A percentile compares a stretch with the other conserved stretches of the same genome.
Evolutionary conservation across 805 yeast genomes (phyloP).

Genomic region (Zygosaccharomyces lentus): DNA sequence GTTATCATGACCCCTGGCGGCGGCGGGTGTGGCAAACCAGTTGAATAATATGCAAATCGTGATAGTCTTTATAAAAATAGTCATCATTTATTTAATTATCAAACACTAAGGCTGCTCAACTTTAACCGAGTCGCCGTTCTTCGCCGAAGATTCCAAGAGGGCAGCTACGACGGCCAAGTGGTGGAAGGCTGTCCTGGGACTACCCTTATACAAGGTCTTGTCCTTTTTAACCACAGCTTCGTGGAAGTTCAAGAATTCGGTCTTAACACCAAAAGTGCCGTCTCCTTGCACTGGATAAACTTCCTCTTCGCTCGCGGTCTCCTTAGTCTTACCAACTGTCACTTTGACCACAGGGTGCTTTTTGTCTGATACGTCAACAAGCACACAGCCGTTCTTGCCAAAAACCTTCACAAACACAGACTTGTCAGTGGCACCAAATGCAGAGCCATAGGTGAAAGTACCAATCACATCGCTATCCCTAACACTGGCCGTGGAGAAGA

Average conservation of each 20-base stretch:
- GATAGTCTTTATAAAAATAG: not conserved
- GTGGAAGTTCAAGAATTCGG: constrained; percentile 52
- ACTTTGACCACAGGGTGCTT: constrained; percentile 38
- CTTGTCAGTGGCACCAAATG: constrained; percentile 78
- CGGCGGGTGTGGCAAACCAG: constrained; percentile 62
- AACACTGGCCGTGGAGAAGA: constrained; percentile 64
- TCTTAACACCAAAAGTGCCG: constrained; percentile 50
- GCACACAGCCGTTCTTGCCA: constrained; percentile 75
- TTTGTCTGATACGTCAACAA: constrained; percentile 54
- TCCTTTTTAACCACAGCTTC: constrained; percentile 62
- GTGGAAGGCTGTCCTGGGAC: constrained; percentile 83
- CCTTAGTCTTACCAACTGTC: constrained; percentile 29
- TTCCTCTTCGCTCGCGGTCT: constrained; percentile 25
- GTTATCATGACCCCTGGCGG: constrained; percentile 79
- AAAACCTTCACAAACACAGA: constrained; percentile 61
- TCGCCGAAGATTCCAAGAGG: constrained; percentile 62
- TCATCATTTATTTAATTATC: not conserved
- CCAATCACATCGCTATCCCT: constrained; percentile 65
- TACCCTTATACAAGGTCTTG: constrained; percentile 49
- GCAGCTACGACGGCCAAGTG: constrained; percentile 91
- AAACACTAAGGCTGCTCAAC: constrained; percentile 35
- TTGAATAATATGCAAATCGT: not conserved
- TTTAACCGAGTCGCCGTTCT: constrained; percentile 47
- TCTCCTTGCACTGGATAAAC: constrained; percentile 40
- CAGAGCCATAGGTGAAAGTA: constrained; percentile 81